phyloP scores from a whole-genome alignment of 495 filamentous ascomycete genomes.

The Lasiosphaeriaceae sp. region DNA sequence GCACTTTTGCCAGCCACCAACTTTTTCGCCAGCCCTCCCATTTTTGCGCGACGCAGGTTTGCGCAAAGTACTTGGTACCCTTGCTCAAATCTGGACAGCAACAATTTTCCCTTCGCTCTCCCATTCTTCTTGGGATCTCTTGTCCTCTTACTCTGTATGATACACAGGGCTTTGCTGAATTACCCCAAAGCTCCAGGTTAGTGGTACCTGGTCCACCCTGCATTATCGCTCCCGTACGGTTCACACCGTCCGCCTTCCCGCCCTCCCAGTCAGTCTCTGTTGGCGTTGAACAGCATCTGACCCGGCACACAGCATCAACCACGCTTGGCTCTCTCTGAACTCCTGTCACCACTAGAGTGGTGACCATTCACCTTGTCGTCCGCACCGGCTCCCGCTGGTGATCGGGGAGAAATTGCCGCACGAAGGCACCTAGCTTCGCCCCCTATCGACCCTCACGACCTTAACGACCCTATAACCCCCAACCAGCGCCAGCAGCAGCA shows the following conservation, averaged over 20 bases:
- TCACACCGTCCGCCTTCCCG: background rate
- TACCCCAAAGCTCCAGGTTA: conserved; percentile 12
- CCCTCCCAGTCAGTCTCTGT: background rate
- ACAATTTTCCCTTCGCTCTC: conserved; percentile 13
- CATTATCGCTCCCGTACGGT: background rate
- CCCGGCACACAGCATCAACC: conserved; percentile 10
- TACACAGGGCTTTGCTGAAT: conserved; percentile 10
- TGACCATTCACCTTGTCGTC: conserved; percentile 46
- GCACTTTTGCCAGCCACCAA: background rate
- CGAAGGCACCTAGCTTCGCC: conserved; percentile 33
- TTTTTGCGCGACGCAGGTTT: conserved; percentile 14
- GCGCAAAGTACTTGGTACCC: background rate
- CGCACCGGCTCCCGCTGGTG: conserved; percentile 30
- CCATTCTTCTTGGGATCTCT: conserved; percentile 9
- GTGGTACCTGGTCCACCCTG: conserved; percentile 2
- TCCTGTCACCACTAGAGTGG: conserved; percentile 36
- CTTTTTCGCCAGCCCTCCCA: conserved; percentile 4
- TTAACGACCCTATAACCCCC: conserved; percentile 34
- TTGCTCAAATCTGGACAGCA: conserved; percentile 5
- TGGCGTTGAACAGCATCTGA: conserved; percentile 12
- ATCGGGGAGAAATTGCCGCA: conserved; percentile 36
- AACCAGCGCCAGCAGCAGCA: conserved; percentile 48
- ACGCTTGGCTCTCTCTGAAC: background rate
- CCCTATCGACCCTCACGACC: conserved; percentile 42
- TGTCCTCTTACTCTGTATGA: conserved; percentile 8